These are phyloP conservation scores for Xylaria sp. DNA, from an alignment of 2,329 filamentous ascomycete species.

Conservation along the genomic window DNA sequence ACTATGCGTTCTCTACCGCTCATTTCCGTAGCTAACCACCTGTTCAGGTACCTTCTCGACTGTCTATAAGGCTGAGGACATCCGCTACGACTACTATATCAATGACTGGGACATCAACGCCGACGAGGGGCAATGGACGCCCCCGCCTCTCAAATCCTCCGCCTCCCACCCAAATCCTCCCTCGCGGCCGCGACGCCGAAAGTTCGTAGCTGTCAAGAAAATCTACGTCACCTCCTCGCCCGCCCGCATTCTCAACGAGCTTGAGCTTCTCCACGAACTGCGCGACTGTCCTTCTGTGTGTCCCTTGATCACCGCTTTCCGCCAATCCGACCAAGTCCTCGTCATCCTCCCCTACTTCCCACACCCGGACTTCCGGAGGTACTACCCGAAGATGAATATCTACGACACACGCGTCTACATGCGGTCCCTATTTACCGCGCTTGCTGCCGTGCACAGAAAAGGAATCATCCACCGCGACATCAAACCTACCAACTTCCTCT, in stretches of 20 bases:
- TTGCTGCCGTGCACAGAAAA: slow-evolving; percentile 83
- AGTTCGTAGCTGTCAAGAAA: slow-evolving; percentile 97
- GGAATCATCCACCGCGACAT: slow-evolving; percentile 94
- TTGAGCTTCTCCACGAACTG: slow-evolving; percentile 90
- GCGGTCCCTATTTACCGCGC: slow-evolving; percentile 84
- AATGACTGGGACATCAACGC: slow-evolving; percentile 87
- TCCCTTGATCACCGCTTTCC: slow-evolving; percentile 96
- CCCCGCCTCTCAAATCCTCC: slow-evolving; percentile 71
- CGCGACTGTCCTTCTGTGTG: slow-evolving; percentile 86
- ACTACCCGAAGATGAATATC: slow-evolving; percentile 90
- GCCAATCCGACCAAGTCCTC: slow-evolving; percentile 91
- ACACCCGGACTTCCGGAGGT: slow-evolving; percentile 92
- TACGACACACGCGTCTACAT: slow-evolving; percentile 91
- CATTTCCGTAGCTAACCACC: slow-evolving; percentile 12
- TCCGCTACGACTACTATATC: slow-evolving; percentile 82
- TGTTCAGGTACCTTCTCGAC: slow-evolving; percentile 90
- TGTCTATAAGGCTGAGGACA: slow-evolving; percentile 97
- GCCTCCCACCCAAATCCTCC: slow-evolving; percentile 54
- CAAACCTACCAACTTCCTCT: slow-evolving; percentile 97
- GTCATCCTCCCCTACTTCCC: slow-evolving; percentile 95
- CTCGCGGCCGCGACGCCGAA: slow-evolving; percentile 54
- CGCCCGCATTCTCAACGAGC: slow-evolving; percentile 91
- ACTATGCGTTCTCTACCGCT: neutral
- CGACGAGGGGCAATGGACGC: slow-evolving; percentile 71
- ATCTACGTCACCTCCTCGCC: slow-evolving; percentile 99